These are phyloP conservation scores for Murraya koenigii DNA, from an alignment of 345 rosid species.

Conservation along the genomic window DNA sequence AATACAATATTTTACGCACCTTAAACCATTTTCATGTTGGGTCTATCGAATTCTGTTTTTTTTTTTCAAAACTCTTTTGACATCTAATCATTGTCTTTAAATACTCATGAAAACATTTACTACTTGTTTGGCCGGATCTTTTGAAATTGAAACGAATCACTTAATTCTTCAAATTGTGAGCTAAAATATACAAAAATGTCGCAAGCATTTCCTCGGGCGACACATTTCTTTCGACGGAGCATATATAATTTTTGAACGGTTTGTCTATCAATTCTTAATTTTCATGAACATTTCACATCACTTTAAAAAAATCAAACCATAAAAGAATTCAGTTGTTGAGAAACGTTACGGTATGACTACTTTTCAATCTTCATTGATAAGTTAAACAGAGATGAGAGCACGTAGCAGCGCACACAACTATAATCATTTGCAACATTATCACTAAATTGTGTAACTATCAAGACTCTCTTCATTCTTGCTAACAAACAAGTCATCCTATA, in stretches of 20 bases:
- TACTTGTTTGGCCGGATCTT: rapidly evolving
- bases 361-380: not conserved
- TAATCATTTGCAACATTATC: too few species aligned
- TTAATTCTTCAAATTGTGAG: not conserved
- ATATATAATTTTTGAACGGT: not conserved
- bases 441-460: too few species aligned
- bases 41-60: too few species aligned
- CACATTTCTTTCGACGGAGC: not conserved
- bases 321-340: not conserved
- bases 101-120: not conserved
- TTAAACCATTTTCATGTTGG: not conserved
- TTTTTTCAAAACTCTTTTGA: too few species aligned
- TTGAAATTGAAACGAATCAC: not conserved
- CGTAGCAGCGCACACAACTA: too few species aligned
- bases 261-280: too few species aligned
- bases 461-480: too few species aligned
- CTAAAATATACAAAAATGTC: not conserved
- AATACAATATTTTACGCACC: not conserved
- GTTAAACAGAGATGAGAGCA: too few species aligned
- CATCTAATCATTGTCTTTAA: not conserved
- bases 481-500: too few species aligned
- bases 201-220: not conserved
- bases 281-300: too few species aligned
- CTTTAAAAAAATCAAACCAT: not conserved
- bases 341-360: not conserved